Conservation (phyloP, 2,329 filamentous ascomycete genomes). For the Sphaerulina vaccinii region DNA sequence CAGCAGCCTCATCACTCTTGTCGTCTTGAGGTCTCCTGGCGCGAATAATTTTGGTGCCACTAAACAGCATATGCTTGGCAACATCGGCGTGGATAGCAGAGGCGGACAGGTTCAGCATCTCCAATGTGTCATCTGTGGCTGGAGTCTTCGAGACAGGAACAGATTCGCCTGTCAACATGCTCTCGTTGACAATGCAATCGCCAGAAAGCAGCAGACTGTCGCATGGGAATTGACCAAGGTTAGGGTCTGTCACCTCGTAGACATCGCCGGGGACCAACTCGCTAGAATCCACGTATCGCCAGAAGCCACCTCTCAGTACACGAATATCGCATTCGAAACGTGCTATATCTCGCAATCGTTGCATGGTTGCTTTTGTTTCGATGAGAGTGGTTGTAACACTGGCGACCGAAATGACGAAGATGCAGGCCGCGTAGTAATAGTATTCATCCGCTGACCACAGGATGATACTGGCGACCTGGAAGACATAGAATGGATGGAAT, state of each 20-base stretch:
- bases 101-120: constrained; percentile 71
- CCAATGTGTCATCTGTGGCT: constrained; percentile 75
- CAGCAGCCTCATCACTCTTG: constrained; percentile 81
- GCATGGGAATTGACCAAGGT: constrained; percentile 80
- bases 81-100: constrained; percentile 79
- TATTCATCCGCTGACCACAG: constrained; percentile 96
- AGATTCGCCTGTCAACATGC: constrained; percentile 96
- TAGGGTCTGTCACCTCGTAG: constrained; percentile 94
- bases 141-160: constrained; percentile 93
- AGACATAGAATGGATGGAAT: constrained; percentile 97
- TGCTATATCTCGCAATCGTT: constrained; percentile 83
- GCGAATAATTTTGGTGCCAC: constrained; percentile 91
- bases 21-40: constrained; percentile 84
- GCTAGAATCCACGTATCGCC: constrained; percentile 81
- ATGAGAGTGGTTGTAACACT: constrained; percentile 87
- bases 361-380: constrained; percentile 92
- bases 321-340: constrained; percentile 93
- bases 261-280: constrained; percentile 94
- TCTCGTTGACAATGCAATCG: constrained; percentile 98
- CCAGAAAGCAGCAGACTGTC: constrained; percentile 89
- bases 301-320: constrained; percentile 91
- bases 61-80: constrained; percentile 87
- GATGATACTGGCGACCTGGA: constrained; percentile 89
- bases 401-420: constrained; percentile 89
- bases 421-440: constrained; percentile 95